Base-by-base conservation (phyloP, 305 asterid species). In the Ilex paraguariensis region DNA sequence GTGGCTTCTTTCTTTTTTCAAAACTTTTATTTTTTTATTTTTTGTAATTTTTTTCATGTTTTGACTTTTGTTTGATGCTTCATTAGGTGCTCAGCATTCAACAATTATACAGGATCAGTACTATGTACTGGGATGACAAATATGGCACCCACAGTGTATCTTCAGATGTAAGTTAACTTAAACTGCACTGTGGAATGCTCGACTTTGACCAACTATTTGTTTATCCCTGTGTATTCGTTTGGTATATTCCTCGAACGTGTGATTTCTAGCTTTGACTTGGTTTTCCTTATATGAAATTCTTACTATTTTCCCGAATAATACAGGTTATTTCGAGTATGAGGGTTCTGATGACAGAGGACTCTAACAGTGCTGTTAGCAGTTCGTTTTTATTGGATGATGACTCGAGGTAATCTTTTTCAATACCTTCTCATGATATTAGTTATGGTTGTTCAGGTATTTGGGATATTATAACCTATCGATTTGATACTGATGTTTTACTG, bases 111-210 rank as follows among this genome's bases (percentile, higher is more conserved):
- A 73, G 99, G 77, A 91, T 94, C 69, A 91, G 99, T 72, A 91
- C 99, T n/a, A 94, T 94, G 99, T 94, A 94, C 80, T 94, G 99
- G 99, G 99, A 94, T 66, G 99, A 94, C 81, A 94, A 94, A 78
- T 94, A 94, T 55, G 99, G 99, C 74, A 91, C 99, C 40, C 99
- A 87, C 63, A 91, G 95, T 70, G 99, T 94, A 60, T 89, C 99
- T 75, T 71, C 98, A 59, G 87, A 91, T 67, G 99, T 94, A 76
- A 81, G 90, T 69, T 69, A 66, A 69, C 76, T 66, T 70, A 17
- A 36, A 8, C 9, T 36, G 42, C 42, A 36, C 42, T 36, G 42
- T 4, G 42, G 42, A 36, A 36, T 36, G 9, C 6, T 51, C 50
- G 61, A 21, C 28, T 21, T 21, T 21, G 28, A 21, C 28, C 1